These are phyloP conservation scores for Pinus albicaulis DNA, from an alignment of 75 land plant species.

Conservation along the genomic window DNA sequence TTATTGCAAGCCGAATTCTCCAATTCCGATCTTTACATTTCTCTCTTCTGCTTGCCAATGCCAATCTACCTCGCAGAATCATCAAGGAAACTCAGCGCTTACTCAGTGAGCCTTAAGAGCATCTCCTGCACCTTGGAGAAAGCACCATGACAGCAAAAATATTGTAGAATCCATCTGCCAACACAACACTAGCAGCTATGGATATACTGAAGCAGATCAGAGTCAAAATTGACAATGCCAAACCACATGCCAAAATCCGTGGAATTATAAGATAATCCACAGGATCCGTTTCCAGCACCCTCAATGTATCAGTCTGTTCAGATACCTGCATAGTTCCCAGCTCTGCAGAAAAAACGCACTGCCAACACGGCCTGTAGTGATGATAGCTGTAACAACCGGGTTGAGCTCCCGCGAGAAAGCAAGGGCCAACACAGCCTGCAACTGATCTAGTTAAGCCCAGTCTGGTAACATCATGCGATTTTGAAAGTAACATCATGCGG, in stretches of 20 bases:
- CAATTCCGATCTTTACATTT: no score
- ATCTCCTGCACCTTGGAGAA: no score
- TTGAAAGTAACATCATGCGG: no score
- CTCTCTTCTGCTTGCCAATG: no score
- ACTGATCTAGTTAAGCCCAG: no score
- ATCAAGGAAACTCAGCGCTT: no score
- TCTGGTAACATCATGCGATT: no score
- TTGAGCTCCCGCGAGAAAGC: conserved; percentile 86
- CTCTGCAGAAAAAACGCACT: conserved; percentile 90
- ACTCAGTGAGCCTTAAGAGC: no score
- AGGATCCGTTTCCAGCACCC: conserved; percentile 79
- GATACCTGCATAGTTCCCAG: conserved; percentile 96
- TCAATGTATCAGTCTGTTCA: conserved; percentile 87
- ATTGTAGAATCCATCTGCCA: conserved; percentile 80
- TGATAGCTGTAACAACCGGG: conserved; percentile 81
- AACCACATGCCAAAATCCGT: conserved; percentile 69
- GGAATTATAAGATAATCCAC: conserved; percentile 87
- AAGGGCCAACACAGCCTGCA: no score
- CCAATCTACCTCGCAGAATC: no score
- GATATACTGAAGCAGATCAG: conserved; percentile 71
- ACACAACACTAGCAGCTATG: conserved; percentile 83
- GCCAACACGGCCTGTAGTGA: conserved; percentile 83
- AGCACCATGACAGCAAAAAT: no score
- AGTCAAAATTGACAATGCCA: conserved; percentile 73
- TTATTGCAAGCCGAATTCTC: no score